Base-by-base conservation (phyloP, 768 basidiomycete genomes). In the Tephrocybe sp. region DNA sequence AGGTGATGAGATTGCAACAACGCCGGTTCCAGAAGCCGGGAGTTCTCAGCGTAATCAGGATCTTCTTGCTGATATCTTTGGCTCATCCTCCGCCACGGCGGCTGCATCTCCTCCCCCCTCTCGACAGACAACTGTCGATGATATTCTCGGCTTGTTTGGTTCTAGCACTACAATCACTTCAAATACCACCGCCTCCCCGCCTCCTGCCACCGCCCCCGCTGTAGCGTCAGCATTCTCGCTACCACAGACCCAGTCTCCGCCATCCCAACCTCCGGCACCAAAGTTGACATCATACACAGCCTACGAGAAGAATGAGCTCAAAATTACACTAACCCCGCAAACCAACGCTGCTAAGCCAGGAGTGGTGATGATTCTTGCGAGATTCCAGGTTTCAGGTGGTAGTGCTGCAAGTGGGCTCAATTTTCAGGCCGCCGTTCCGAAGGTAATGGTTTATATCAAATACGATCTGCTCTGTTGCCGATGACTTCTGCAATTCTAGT, bases 341-440 rank as follows among this genome's bases (percentile, higher is more conserved):
- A 85, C 86, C 13, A 87, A 87, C 21, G 64, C 86, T 8, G 69
- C 81, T 40, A 84, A 87, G 53, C 91, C 92, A n/a, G 94, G 92
- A 31, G 73, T 95, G 36, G 86, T 95, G 19, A 89, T 94, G 69
- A 88, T 98, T 54, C 69, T 94, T 49, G 94, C 92, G 16, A 78
- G 86, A 45, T 98, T 99, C 74, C 84, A 88, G 50, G 79, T 84
- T 2, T 71, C 78, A 2, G 85, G 82, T 13, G 63, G 63, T 3
- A 75, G 69, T 16, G 45, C 76, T 4, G 83, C 76, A 1, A 73
- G 74, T 4, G 83, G 81, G 1, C 70, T 99, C 40, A 93, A 86
- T 61, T 97, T 99, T 74, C 97, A 98, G 65, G 97, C 94, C 33
- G 97, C 95, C 7, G 95, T 99, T 7, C 95, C 95, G 3, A 95